Evolutionary conservation across 306 rosid species (phyloP).

Genomic region (Lithocarpus polystachyus): DNA sequence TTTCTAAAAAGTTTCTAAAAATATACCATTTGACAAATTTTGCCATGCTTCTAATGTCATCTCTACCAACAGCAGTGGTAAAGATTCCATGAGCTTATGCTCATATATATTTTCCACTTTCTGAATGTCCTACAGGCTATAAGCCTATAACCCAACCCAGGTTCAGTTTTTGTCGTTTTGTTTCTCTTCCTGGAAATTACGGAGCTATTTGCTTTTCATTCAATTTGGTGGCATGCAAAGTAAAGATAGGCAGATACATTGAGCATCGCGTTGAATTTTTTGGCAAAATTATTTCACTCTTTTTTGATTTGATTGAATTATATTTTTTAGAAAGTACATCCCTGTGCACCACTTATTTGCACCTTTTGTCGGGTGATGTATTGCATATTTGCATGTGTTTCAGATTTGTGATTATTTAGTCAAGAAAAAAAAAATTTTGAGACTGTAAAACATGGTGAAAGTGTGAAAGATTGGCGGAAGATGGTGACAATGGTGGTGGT

Average conservation of each 20-base stretch:
- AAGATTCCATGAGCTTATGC: too few species aligned
- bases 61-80: too few species aligned
- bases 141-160: background rate
- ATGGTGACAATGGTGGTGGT: background rate
- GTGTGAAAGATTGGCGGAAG: background rate
- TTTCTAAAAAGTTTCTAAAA: too few species aligned
- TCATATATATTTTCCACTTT: background rate
- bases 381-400: too few species aligned
- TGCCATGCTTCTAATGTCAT: too few species aligned
- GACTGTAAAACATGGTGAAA: background rate
- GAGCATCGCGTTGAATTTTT: background rate
- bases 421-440: background rate
- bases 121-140: background rate
- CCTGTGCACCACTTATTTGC: background rate
- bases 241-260: background rate
- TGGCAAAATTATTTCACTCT: too few species aligned
- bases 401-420: background rate
- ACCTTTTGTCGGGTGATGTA: too few species aligned
- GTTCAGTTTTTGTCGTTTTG: conserved; percentile 15
- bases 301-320: too few species aligned
- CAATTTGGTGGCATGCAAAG: background rate
- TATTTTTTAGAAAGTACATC: too few species aligned
- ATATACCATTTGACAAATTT: too few species aligned
- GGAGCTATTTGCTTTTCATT: background rate
- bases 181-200: conserved; percentile 9